Base-by-base conservation (phyloP, 768 basidiomycete genomes). In the Collybia mongolica region DNA sequence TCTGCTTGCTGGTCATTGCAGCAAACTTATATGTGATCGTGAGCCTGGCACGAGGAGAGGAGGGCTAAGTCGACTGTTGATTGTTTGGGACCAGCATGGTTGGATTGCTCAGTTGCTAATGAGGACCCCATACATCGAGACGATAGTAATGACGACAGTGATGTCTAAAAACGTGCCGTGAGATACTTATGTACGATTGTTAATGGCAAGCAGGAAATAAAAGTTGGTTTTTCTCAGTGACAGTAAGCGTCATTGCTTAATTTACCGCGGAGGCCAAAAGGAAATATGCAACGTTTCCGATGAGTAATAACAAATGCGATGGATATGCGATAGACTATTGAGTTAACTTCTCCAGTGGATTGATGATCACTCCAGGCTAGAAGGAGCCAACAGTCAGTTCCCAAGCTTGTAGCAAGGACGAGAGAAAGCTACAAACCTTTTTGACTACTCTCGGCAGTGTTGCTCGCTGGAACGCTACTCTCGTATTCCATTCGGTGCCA, bases 401-500 rank as follows among this genome's bases (percentile, higher is more conserved):
- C 18, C 28, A 28, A 36, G 6, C 6, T 5, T 20, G 23, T 46
- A 43, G 48, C 5, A n/a, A 23, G 36, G 39, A 9, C 35, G 1
- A 44, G 35, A 46, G 40, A 32, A 42, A 45, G 17, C 14, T n/a
- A 59, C 64, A 44, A 51, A 86, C 90, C 85, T 95, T 98, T 71
- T 88, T 93, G 51, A 89, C 83, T 8, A 97, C 85, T 54, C 80
- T 81, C 1, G 94, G 94, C 55, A 95, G 61, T 20, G 93, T 96
- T 51, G 80, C 89, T 53, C 83, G 74, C 70, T 93, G 90, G 79
- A 92, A 90, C 2, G 75, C 86, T 7, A 89, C 78, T 43, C 93
- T 76, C 1, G 93, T 94, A 60, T 96, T 96, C 94, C 94, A 99
- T 66, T 98, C 96, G 43, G 75, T 75, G 6, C 96, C 96, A 23